Percentiles rank a stretch among this genome's conserved stretches.
Evolutionary conservation across 352 stramenopile species (phyloP).

Genomic region (Phytopythium chamaehyphon): DNA sequence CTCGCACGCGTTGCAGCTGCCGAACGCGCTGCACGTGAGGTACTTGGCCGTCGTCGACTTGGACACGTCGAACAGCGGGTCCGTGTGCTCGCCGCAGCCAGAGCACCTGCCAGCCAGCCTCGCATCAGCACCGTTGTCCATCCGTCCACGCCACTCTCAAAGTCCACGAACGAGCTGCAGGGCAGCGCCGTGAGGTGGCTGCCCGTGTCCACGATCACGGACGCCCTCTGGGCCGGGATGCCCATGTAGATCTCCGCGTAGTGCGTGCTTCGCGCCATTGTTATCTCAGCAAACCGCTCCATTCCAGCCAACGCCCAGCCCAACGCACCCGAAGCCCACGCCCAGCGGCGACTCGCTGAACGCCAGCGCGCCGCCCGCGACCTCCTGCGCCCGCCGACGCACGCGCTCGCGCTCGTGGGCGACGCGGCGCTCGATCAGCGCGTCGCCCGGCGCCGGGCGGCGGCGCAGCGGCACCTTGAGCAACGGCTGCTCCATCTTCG

Average conservation of each 20-base stretch:
- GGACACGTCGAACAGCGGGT: slow-evolving; percentile 62
- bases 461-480: slow-evolving; percentile 27
- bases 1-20: slow-evolving; percentile 45
- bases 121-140: too few species aligned
- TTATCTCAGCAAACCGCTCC: slow-evolving; percentile 4
- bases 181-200: slow-evolving; percentile 79
- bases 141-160: background rate
- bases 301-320: background rate
- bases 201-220: slow-evolving; percentile 81
- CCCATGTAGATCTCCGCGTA: slow-evolving; percentile 83
- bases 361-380: slow-evolving; percentile 23
- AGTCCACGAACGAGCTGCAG: slow-evolving; percentile 37
- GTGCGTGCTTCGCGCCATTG: slow-evolving; percentile 46
- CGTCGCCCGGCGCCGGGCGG: slow-evolving; percentile 8
- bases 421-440: slow-evolving; percentile 5
- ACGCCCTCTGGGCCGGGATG: slow-evolving; percentile 74
- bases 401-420: slow-evolving; percentile 43
- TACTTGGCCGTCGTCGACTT: slow-evolving; percentile 80
- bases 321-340: slow-evolving; percentile 65
- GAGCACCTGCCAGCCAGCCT: slow-evolving; percentile 36
- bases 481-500: slow-evolving; percentile 6
- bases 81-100: slow-evolving; percentile 69
- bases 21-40: slow-evolving; percentile 50
- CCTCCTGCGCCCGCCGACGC: slow-evolving; percentile 27
- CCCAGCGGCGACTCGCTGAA: slow-evolving; percentile 61